Base-by-base conservation (phyloP, 2,329 filamentous ascomycete genomes). In the Bipolaris bicolor region DNA sequence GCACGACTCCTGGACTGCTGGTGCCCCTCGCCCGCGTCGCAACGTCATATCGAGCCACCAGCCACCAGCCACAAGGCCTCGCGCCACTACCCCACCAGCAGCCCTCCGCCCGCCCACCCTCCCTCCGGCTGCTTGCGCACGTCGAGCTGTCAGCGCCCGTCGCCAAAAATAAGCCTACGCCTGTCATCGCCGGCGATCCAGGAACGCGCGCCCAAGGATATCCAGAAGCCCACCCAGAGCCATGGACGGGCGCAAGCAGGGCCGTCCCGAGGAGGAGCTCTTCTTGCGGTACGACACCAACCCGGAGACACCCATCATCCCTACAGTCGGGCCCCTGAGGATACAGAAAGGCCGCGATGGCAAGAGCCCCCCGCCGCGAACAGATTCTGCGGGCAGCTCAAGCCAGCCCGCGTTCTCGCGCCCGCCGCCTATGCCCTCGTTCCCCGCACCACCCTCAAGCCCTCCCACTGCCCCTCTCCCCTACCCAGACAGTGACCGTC, bases 261-360 rank as follows among this genome's bases (percentile, higher is more conserved):
- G 89, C 68, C 82, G 88, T 66, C 86, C 89, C 24, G 89, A 92
- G 29, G 89, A 92, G 77, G 91, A 94, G 83, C 89, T 96, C 81
- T 94, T 96, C 80, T 84, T 96, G 63, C 77, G 82, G 41, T 54
- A 78, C 72, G 49, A 63, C 33, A 78, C 76, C 52, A 79, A 77
- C 53, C 76, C 78, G 44, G 87, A 92, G 69, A 92, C 90, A 69
- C 90, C 92, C 57, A 91, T 90, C n/a, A 86, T 96, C 66, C 90
- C 92, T 56, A 91, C 90, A 16, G 85, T 96, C 66, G 90, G 90
- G 69, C 92, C 92, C 58, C 78, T 97, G 77, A 87, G 91, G 71
- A 96, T 96, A 75, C 89, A 88, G 80, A 96, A 96, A 77, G 63
- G 61, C 0, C 87, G 88, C 55, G 85, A 87, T 70, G 78, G 82